A percentile compares a stretch with the other conserved stretches of the same genome.
Evolutionary conservation across 805 yeast genomes (phyloP).

Genomic region (Hanseniaspora pseudoguilliermondii): DNA sequence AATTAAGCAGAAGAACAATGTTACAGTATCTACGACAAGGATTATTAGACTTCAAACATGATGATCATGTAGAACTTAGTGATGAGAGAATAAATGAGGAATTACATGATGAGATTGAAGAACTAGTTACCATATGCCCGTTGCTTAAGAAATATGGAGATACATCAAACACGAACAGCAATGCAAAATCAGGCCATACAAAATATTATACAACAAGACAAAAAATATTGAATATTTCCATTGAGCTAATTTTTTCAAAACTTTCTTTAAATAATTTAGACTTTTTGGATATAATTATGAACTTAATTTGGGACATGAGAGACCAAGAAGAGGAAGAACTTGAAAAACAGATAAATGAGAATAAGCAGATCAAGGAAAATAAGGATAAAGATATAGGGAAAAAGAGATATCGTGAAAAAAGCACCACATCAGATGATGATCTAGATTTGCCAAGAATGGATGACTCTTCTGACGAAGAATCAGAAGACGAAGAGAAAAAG

Average conservation of each 20-base stretch:
- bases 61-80: slow-evolving; percentile 33
- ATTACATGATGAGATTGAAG: slow-evolving; percentile 51
- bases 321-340: slow-evolving; percentile 37
- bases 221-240: slow-evolving; percentile 43
- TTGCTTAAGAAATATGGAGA: slow-evolving; percentile 70
- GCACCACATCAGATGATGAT: neutral
- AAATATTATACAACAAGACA: slow-evolving; percentile 41
- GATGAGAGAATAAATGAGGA: slow-evolving; percentile 45
- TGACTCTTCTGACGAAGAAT: slow-evolving; percentile 18
- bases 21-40: slow-evolving; percentile 37
- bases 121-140: slow-evolving; percentile 1
- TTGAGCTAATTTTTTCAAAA: slow-evolving; percentile 41
- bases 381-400: slow-evolving; percentile 15
- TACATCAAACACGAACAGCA: slow-evolving; percentile 54
- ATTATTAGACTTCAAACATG: slow-evolving; percentile 38
- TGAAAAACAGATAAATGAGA: slow-evolving; percentile 15
- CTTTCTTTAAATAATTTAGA: slow-evolving; percentile 71
- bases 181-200: slow-evolving; percentile 47
- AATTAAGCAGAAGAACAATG: slow-evolving; percentile 57
- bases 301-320: slow-evolving; percentile 70
- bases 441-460: slow-evolving; percentile 17
- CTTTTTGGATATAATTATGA: slow-evolving; percentile 72
- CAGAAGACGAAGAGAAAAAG: slow-evolving; percentile 18
- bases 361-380: slow-evolving; percentile 17
- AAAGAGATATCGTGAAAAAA: slow-evolving; percentile 10